A percentile compares a stretch with the other conserved stretches of the same genome.
Evolutionary conservation across 495 filamentous ascomycete genomes (phyloP).

Genomic region (Durotheca rogersii): DNA sequence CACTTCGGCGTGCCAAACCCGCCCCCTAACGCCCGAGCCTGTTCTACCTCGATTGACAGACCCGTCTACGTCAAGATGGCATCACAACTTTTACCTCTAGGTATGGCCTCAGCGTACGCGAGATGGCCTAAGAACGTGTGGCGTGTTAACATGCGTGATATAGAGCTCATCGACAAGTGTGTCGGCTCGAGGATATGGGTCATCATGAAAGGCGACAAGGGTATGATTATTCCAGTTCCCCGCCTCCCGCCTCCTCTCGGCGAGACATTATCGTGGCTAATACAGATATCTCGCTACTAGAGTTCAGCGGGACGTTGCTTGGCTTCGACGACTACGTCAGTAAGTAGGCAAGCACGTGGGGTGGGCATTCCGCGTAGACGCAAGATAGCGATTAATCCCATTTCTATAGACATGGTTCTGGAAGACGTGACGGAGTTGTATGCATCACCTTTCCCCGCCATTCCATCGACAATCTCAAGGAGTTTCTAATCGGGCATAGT

Average conservation of each 20-base stretch:
- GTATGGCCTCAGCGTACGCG: conserved; percentile 42
- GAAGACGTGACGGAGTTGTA: conserved; percentile 98
- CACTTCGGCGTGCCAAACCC: no score
- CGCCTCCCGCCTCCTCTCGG: not conserved
- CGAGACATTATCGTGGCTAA: conserved; percentile 14
- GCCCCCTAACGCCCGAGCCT: not conserved
- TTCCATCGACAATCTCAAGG: not conserved
- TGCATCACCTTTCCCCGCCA: conserved; percentile 31
- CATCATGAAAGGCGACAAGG: conserved; percentile 98
- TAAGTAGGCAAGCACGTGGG: conserved; percentile 55
- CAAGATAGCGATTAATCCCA: conserved; percentile 16
- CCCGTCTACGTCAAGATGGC: conserved; percentile 56
- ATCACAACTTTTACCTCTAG: conserved; percentile 77
- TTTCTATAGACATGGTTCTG: conserved; percentile 82
- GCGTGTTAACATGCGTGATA: conserved; percentile 16
- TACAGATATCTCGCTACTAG: conserved; percentile 47
- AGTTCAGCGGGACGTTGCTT: conserved; percentile 89
- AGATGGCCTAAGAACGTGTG: not conserved
- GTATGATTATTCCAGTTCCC: conserved; percentile 42
- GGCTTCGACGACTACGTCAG: conserved; percentile 99
- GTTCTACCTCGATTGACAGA: not conserved
- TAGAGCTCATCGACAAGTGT: conserved; percentile 98
- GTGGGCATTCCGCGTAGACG: not conserved
- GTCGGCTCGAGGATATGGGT: conserved; percentile 98
- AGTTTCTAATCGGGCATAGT: conserved; percentile 47